phyloP scores from a whole-genome alignment of 306 rosid species.

The Dalbergia cochinchinensis region DNA sequence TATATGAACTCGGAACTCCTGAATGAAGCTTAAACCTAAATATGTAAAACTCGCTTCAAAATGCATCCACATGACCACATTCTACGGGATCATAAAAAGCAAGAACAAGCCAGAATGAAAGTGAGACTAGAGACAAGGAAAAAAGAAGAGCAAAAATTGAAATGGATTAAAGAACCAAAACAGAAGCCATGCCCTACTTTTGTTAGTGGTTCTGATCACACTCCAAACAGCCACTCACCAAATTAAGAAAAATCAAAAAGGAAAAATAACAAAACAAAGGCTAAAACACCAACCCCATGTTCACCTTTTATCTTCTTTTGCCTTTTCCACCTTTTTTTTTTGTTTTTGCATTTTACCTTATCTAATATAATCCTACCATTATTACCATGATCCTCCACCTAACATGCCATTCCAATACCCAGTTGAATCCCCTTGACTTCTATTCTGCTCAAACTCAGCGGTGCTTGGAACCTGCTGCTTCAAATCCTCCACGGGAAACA shows the following conservation, averaged over 20 bases:
- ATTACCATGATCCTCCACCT: constrained; percentile 92
- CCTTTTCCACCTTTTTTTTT: background rate
- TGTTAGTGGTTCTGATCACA: constrained; percentile 62
- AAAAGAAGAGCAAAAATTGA: constrained; percentile 6
- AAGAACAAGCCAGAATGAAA: constrained; percentile 2
- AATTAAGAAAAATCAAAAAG: constrained; percentile 22
- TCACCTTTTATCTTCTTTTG: background rate
- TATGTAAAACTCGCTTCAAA: constrained; percentile 46
- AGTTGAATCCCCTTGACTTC: constrained; percentile 69
- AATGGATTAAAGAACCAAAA: constrained; percentile 42
- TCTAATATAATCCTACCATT: background rate
- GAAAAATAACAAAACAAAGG: constrained; percentile 3
- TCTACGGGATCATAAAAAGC: constrained; percentile 32
- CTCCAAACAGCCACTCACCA: constrained; percentile 54
- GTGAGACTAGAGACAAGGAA: background rate
- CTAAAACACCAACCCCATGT: constrained; percentile 44
- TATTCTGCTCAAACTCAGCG: constrained; percentile 61
- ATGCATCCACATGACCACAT: constrained; percentile 49
- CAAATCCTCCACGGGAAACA: constrained; percentile 83
- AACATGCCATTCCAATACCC: constrained; percentile 93
- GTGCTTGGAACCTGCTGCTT: constrained; percentile 75
- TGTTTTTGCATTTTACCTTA: background rate
- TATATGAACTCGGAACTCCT: constrained; percentile 31
- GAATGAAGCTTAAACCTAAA: constrained; percentile 59
- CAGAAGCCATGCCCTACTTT: constrained; percentile 55